Evolutionary conservation across 768 basidiomycete genomes (phyloP).

Genomic region (Boletus coccyginus): DNA sequence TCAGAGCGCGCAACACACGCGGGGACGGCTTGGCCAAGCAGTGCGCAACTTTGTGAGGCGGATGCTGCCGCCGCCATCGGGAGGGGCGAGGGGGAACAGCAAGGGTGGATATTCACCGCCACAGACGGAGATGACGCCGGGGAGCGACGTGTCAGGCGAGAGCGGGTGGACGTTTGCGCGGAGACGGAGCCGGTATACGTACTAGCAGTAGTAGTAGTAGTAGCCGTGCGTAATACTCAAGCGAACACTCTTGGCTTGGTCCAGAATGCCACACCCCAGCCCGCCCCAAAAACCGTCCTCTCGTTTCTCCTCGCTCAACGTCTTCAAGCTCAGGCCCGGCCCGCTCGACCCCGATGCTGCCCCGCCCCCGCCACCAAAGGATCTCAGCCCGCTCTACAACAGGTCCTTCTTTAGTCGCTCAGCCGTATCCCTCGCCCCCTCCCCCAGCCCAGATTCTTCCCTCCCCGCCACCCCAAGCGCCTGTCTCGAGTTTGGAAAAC

Average conservation of each 20-base stretch:
- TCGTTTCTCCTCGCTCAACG: slow-evolving; percentile 40
- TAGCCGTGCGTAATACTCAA: too few relatives aligned
- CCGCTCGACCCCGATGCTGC: slow-evolving; percentile 6
- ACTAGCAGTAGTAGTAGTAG: too few relatives aligned
- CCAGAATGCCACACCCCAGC: slow-evolving; percentile 5
- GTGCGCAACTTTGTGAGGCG: slow-evolving; percentile 23
- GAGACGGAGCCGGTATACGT: too few relatives aligned
- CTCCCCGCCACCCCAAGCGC: slow-evolving; percentile 16
- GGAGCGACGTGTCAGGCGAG: background rate
- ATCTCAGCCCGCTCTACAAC: slow-evolving; percentile 31
- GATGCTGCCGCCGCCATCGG: slow-evolving; percentile 10
- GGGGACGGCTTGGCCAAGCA: slow-evolving; percentile 19
- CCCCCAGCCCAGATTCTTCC: slow-evolving; percentile 22
- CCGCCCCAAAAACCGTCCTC: slow-evolving; percentile 28
- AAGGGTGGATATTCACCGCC: too few relatives aligned
- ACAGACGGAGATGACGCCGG: too few relatives aligned
- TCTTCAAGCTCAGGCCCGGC: slow-evolving; percentile 37
- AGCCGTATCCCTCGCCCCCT: slow-evolving; percentile 45
- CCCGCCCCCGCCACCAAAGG: slow-evolving; percentile 63
- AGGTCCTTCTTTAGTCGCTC: slow-evolving; percentile 42
- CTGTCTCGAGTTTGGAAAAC: slow-evolving; percentile 2
- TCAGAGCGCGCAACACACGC: background rate
- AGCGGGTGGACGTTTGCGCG: slow-evolving; percentile 16
- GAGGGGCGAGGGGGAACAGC: too few relatives aligned
- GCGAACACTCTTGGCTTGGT: too few relatives aligned